phyloP scores from a whole-genome alignment of 805 yeast genomes.

The Candida coleopterorum region DNA sequence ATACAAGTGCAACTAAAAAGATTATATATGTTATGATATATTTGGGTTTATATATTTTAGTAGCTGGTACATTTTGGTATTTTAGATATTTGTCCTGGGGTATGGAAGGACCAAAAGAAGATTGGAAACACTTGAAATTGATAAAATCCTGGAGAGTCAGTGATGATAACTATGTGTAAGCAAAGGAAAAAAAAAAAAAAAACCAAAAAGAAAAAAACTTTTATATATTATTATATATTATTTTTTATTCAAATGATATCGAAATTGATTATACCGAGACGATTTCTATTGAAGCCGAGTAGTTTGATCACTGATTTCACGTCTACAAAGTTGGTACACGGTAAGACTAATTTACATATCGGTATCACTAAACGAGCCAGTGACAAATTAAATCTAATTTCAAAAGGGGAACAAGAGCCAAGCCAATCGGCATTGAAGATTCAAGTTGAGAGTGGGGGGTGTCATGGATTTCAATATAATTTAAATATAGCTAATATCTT shows the following conservation, averaged over 20 bases:
- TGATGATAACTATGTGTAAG: conserved; percentile 29
- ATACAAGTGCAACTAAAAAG: conserved; percentile 13
- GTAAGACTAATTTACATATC: conserved; percentile 33
- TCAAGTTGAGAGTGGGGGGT: conserved; percentile 91
- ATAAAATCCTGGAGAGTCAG: conserved; percentile 39
- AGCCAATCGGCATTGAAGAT: conserved; percentile 59
- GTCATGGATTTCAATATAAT: conserved; percentile 95
- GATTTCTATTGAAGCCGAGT: conserved; percentile 8
- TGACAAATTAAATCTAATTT: conserved; percentile 48
- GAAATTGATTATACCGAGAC: not conserved
- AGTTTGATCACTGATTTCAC: conserved; percentile 23
- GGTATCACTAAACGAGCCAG: conserved; percentile 48
- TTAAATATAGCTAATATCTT: conserved; percentile 51
- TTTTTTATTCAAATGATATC: not conserved
- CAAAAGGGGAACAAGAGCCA: conserved; percentile 50
- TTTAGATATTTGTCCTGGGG: conserved; percentile 39
- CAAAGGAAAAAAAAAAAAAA: conserved; percentile 7
- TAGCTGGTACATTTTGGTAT: conserved; percentile 38
- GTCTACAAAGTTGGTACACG: conserved; percentile 30
- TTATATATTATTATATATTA: not conserved
- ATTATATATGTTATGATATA: conserved; percentile 21
- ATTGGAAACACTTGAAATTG: conserved; percentile 36
- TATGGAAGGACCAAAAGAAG: conserved; percentile 39
- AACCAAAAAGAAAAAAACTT: not conserved
- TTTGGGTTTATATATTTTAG: conserved; percentile 25